phyloP scores from a whole-genome alignment of 2,329 filamentous ascomycete species.

The Cytospora schulzeri region DNA sequence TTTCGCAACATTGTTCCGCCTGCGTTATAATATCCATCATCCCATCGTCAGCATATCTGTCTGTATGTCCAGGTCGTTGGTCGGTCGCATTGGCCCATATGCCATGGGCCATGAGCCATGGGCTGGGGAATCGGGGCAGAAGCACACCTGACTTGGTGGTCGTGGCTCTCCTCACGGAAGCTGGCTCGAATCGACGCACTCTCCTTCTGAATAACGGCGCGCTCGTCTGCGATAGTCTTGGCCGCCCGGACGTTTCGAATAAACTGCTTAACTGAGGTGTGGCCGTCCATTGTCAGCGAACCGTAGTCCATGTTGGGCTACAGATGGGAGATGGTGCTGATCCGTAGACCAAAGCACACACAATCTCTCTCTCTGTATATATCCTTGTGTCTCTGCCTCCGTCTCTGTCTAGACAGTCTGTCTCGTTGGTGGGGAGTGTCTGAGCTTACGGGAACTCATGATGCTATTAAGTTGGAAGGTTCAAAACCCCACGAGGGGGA shows the following conservation, averaged over 20 bases:
- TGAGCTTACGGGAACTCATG: slow-evolving; percentile 39
- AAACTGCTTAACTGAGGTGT: slow-evolving; percentile 87
- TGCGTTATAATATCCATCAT: slow-evolving; percentile 42
- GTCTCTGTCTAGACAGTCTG: too few relatives aligned
- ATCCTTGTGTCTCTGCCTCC: neutral
- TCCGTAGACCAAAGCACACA: neutral
- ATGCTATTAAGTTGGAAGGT: slow-evolving; percentile 32
- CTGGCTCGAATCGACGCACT: slow-evolving; percentile 96
- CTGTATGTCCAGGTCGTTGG: neutral
- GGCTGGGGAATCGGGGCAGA: neutral
- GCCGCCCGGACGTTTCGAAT: slow-evolving; percentile 98
- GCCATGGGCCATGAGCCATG: neutral
- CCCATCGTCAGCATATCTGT: slow-evolving; percentile 18
- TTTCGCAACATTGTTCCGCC: slow-evolving; percentile 98
- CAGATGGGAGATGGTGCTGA: neutral
- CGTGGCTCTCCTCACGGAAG: slow-evolving; percentile 94
- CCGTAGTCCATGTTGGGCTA: slow-evolving; percentile 16
- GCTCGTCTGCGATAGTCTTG: slow-evolving; percentile 98
- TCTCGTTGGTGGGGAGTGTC: slow-evolving; percentile 11
- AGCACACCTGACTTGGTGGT: slow-evolving; percentile 81
- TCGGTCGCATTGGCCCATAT: slow-evolving; percentile 4
- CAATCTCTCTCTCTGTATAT: neutral
- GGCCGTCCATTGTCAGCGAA: slow-evolving; percentile 27
- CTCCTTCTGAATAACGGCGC: slow-evolving; percentile 98
- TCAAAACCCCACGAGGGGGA: slow-evolving; percentile 20